Evolutionary conservation across 2,329 filamentous ascomycete genomes (phyloP), one percentile per base, ranked within the genome.

Genomic region (Rutstroemia sp.): DNA sequence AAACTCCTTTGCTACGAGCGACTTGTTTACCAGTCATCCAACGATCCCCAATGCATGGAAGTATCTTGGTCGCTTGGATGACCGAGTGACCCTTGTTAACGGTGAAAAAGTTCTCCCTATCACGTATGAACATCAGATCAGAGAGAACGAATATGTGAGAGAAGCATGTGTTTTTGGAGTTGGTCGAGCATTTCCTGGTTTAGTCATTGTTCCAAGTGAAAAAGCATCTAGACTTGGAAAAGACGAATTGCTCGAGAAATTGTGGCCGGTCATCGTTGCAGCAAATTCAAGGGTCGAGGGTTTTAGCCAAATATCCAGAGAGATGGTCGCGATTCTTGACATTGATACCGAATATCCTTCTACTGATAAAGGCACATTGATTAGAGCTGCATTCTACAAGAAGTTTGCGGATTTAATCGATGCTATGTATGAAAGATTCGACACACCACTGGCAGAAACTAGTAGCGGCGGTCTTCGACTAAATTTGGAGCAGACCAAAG

Each of bases 81-180:
- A 78, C 37, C 69, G 71, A 0, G 67, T 79, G 12, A 75, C 72
- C 0, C 67, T 79, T 1, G 65, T 74, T n/a, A 78, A 78, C 34
- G 75, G 76, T 2, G 76, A 78, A 59, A 78, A 78, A 54, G 73
- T 77, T 0, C 66, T 76, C 0, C 76, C 77, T 0, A 61, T 77
- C 1, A 70, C 70, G 0, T 73, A 74, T 6, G 84, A 87, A 65
- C 75, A 78, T 7, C 72, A 74, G 0, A 75, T 85, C 4, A 72
- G 80, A 10, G 75, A 82, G 51, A 72, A 79, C 48, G 69, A 72
- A 7, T 67, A 77, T 0, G 79, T 86, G 0, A 71, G 75, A n/a
- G 83, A 86, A 58, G 77, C 77, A 0, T 71, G 82, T 4, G 75
- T 83, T 0, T 83, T 85, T 59, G 82, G 82, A 0, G 73, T 76